Base-by-base conservation (phyloP, 768 basidiomycete genomes). In the Termitomyces heimii region DNA sequence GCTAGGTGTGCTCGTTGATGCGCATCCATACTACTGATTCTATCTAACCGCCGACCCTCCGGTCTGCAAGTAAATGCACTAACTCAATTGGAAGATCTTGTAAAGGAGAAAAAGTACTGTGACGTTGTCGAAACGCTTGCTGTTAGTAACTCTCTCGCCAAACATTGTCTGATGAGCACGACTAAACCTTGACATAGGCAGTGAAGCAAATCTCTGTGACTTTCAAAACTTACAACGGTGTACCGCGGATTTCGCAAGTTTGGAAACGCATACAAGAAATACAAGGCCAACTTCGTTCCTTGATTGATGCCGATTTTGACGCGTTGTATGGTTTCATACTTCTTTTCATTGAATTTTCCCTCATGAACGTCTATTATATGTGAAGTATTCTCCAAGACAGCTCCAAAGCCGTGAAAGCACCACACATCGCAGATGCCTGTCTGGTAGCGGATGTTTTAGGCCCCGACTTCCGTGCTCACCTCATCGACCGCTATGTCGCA, bases 221-320 rank as follows among this genome's bases (percentile, higher is more conserved):
- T 2, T 94, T 99, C 75, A 91, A 88, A 65, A 75, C 87, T 0
- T 93, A 89, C 64, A 85, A 78, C 1, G 80, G 86, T 18, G 83
- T 98, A 9, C 86, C 85, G 29, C 83, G 82, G 8, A 88, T 98
- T 37, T 78, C 85, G 22, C 84, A 87, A 53, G 73, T 95, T 13
- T 91, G 86, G 81, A 85, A 83, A 62, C 84, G 85, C 2, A 85
- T 94, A 18, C 86, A 92, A 65, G 86, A 91, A 57, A 74, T 90
- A 18, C 92, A 98, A 70, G 87, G 84, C n/a, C 81, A 84, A 48
- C 73, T 97, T n/a, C 82, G 89, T 57, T 80, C 78, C 5, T 83
- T 88, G 61, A 82, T 98, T 26, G 93, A 96, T 57, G 78, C 78
- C 8, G 97, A 99, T 69, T 97, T 98, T 68, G 94, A 98, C 67